These are phyloP conservation scores for Colletotrichum sp. DNA, from an alignment of 2,329 filamentous ascomycete genomes.

Conservation along the genomic window DNA sequence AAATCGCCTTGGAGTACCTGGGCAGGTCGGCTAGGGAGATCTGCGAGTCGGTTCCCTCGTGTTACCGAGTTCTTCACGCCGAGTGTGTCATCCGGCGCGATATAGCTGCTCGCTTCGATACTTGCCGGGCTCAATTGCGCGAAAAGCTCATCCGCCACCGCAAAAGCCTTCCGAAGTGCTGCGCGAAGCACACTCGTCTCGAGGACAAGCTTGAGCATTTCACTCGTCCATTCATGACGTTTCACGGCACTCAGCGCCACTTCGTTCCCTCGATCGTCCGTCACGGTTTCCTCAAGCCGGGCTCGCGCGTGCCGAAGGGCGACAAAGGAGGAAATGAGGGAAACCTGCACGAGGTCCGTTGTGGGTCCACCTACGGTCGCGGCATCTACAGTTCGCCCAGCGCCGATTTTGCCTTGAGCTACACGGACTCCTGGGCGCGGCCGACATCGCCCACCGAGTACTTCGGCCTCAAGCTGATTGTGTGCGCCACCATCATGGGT, in stretches of 20 bases:
- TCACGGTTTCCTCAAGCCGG: conserved; percentile 45
- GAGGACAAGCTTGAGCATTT: conserved; percentile 41
- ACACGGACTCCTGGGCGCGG: conserved; percentile 32
- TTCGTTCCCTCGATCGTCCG: conserved; percentile 46
- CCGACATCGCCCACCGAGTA: conserved; percentile 33
- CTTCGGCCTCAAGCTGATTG: conserved; percentile 44
- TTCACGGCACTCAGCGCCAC: conserved; percentile 41
- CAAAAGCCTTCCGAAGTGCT: background rate
- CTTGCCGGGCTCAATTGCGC: conserved; percentile 29
- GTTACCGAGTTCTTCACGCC: conserved; percentile 41
- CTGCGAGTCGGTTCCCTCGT: conserved; percentile 30
- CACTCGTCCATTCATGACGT: conserved; percentile 38
- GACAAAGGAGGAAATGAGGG: background rate
- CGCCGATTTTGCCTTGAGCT: conserved; percentile 41
- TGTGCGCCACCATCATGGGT: conserved; percentile 53
- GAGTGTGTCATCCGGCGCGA: conserved; percentile 41
- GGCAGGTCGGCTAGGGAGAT: conserved; percentile 35
- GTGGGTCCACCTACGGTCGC: conserved; percentile 41
- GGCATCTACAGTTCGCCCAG: conserved; percentile 50
- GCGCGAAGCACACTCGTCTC: conserved; percentile 12
- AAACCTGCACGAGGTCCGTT: conserved; percentile 29
- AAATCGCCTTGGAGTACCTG: conserved; percentile 34
- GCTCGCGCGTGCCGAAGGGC: conserved; percentile 22
- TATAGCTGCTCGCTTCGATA: conserved; percentile 33
- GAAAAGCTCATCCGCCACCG: conserved; percentile 22